Conservation (phyloP, 108 stramenopile genomes). For the Skeletonema costatum region DNA sequence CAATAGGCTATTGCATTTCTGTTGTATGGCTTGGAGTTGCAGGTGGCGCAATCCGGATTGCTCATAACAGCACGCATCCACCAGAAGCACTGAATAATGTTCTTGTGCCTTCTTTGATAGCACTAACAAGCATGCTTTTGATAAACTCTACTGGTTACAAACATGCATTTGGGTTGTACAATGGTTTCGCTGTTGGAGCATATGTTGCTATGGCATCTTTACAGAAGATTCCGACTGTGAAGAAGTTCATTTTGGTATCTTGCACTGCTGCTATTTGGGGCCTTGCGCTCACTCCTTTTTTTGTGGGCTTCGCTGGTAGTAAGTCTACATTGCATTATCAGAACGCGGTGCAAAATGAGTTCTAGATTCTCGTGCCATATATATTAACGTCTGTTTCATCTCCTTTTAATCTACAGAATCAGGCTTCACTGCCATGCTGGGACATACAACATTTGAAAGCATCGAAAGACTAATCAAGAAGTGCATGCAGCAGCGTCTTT, state of each 20-base stretch:
- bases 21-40: conserved; percentile 39
- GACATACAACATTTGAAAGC: conserved; percentile 32
- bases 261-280: conserved; percentile 48
- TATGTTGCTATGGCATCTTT: conserved; percentile 60
- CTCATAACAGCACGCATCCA: conserved; percentile 33
- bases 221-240: conserved; percentile 49
- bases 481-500: background rate
- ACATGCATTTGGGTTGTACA: conserved; percentile 47
- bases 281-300: conserved; percentile 48
- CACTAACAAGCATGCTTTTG: conserved; percentile 44
- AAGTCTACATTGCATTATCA: no score
- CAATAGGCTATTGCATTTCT: conserved; percentile 42
- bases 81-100: conserved; percentile 54
- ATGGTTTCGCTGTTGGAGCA: conserved; percentile 57
- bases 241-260: conserved; percentile 36
- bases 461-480: conserved; percentile 16
- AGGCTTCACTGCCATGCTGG: conserved; percentile 58
- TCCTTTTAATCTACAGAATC: conserved; percentile 21
- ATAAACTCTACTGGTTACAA: conserved; percentile 38
- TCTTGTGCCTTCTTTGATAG: conserved; percentile 34
- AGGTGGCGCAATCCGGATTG: conserved; percentile 41
- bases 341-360: no score
- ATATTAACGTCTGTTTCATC: background rate
- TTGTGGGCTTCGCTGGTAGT: conserved; percentile 60
- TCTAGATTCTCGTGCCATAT: background rate